These are phyloP conservation scores for Neofusicoccum sp. DNA, from an alignment of 2,329 filamentous ascomycete species.

Conservation along the genomic window DNA sequence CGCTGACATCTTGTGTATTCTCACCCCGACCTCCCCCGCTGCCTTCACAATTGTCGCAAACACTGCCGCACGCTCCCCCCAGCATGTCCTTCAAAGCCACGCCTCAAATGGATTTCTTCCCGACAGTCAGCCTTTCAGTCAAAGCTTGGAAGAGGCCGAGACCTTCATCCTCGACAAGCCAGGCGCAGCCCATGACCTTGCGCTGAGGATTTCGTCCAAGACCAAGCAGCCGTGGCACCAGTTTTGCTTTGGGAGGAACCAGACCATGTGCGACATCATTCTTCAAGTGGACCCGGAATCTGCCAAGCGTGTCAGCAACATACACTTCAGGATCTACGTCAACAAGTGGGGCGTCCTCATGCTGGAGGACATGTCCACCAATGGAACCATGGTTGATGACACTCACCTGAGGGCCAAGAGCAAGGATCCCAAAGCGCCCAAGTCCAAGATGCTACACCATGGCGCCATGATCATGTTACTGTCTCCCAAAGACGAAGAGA, in stretches of 20 bases:
- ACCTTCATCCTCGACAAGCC: slow-evolving; percentile 49
- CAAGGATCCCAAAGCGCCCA: slow-evolving; percentile 27
- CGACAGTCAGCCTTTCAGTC: slow-evolving; percentile 25
- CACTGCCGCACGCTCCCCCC: slow-evolving; percentile 51
- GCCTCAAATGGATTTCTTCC: slow-evolving; percentile 27
- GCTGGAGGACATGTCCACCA: slow-evolving; percentile 93
- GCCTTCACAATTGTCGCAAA: slow-evolving; percentile 69
- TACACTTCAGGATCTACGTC: slow-evolving; percentile 92
- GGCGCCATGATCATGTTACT: slow-evolving; percentile 73
- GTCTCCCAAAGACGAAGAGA: slow-evolving; percentile 51
- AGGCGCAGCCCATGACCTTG: slow-evolving; percentile 58
- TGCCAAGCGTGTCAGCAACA: slow-evolving; percentile 77
- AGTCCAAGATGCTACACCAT: slow-evolving; percentile 65
- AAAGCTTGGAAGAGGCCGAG: slow-evolving; percentile 39
- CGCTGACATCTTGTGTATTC: slow-evolving; percentile 83
- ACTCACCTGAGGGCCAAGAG: slow-evolving; percentile 58
- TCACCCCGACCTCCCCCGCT: slow-evolving; percentile 73
- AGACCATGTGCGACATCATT: slow-evolving; percentile 66
- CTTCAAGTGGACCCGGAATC: slow-evolving; percentile 56
- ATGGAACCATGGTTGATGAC: slow-evolving; percentile 84
- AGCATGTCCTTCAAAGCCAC: slow-evolving; percentile 59
- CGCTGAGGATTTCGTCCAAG: slow-evolving; percentile 72
- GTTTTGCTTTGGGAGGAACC: slow-evolving; percentile 84
- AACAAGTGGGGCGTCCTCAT: slow-evolving; percentile 85
- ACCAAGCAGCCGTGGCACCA: slow-evolving; percentile 68